A percentile compares a stretch with the other conserved stretches of the same genome.
Conservation (phyloP, 225 moss, liverwort and hornwort genomes). For the Marchantia paleacea region DNA sequence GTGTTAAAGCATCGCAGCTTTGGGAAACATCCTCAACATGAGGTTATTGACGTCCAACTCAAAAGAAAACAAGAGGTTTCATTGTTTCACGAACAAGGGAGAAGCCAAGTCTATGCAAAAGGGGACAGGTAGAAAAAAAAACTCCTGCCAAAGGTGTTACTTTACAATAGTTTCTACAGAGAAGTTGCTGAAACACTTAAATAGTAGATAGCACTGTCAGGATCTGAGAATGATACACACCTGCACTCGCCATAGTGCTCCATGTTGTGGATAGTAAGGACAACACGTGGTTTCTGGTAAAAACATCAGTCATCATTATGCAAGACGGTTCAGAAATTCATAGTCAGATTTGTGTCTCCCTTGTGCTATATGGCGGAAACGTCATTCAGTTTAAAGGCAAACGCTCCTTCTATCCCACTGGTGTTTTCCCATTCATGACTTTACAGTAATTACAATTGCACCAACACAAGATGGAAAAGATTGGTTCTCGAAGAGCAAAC, state of each 20-base stretch:
- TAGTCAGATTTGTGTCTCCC: too few relatives aligned
- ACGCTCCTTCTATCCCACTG: neutral
- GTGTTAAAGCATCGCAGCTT: neutral
- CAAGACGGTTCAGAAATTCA: neutral
- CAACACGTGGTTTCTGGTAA: constrained; percentile 46
- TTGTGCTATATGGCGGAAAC: too few relatives aligned
- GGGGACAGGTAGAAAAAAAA: too few relatives aligned
- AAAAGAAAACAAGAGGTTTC: neutral
- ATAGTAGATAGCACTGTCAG: neutral
- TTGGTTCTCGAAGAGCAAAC: neutral
- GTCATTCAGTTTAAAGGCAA: too few relatives aligned
- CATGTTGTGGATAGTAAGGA: constrained; percentile 54
- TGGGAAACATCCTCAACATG: neutral
- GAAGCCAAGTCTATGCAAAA: neutral
- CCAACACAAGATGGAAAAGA: neutral
- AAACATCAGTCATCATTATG: neutral
- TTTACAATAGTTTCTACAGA: neutral
- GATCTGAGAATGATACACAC: constrained; percentile 9
- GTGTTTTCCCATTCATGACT: neutral
- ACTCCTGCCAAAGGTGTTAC: too few relatives aligned
- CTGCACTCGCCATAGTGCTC: constrained; percentile 56
- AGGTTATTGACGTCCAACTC: too few relatives aligned
- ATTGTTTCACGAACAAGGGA: neutral
- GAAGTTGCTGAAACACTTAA: neutral
- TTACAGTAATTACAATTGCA: neutral